Evolutionary conservation across 2,329 filamentous ascomycete genomes (phyloP), one percentile per base, ranked within the genome.

Genomic region (Penicillium sp.): DNA sequence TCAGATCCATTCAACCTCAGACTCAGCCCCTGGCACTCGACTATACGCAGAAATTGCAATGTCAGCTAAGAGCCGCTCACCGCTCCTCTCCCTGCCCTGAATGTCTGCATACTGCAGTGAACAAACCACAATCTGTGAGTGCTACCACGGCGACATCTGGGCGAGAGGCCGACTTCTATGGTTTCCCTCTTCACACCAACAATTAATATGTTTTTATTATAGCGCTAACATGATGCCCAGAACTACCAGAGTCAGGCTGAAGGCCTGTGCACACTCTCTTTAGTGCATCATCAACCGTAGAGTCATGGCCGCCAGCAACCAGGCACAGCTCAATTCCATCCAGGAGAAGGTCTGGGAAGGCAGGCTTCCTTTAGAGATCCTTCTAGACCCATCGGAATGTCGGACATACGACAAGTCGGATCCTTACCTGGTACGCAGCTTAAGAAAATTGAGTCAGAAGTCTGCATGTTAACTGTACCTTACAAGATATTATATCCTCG

Each of bases 401-500:
- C 78, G 83, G 56, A 81, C 77, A 2, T 87, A 81, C 66, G 79
- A 86, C 63, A 72, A 82, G 43, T 80, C 80, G 16, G 82, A 85
- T 61, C 77, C 83, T 21, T 87, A 87, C 64, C 67, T 87, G 62
- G 82, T 84, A 74, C 55, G 66, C 18, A 47, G 3, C 14, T 14
- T 35, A 21, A 18, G 7, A 63, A 42, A 30, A 12, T 45, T 6
- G 18, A 26, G 33, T 20, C 23, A 35, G 33, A 46, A 35, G 16
- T 9, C n/a, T 46, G 52, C 12, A 7, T 40, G 14, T 47, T 55
- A 28, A 54, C 45, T 46, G 14, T 52, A 4, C 26, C n/a, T 30
- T 30, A 55, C 20, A 61, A 84, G 78, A 79, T 88, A 59, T 81
- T 84, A 47, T 81, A 80, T 55, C 83, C 85, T 5, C 82, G 87